Conservation (phyloP, 1,284 basidiomycete genomes). For the Leccinum pallidistipes region DNA sequence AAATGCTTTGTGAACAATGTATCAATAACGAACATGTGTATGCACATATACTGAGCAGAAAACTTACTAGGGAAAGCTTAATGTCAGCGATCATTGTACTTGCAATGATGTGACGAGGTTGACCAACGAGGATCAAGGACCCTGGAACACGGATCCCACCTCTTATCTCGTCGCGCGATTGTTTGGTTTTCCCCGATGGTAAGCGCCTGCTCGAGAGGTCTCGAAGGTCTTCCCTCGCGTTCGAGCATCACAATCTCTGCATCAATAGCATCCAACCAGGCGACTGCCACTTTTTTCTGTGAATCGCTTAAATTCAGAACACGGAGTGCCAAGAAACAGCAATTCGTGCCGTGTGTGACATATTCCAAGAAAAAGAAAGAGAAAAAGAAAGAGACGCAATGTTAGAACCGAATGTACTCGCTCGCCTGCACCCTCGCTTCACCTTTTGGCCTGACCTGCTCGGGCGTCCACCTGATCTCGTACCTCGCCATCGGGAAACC, state of each 20-base stretch:
- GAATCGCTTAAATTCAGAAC: constrained; percentile 21
- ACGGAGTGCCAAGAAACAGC: constrained; percentile 48
- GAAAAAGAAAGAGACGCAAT: no score
- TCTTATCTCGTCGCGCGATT: constrained; percentile 50
- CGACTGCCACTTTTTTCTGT: constrained; percentile 24
- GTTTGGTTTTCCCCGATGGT: constrained; percentile 48
- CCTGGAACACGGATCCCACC: constrained; percentile 40
- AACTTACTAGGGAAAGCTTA: no score
- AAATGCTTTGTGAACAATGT: no score
- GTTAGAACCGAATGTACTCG: not conserved
- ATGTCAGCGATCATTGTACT: no score
- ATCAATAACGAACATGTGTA: no score
- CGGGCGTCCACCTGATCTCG: no score
- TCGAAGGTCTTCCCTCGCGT: constrained; percentile 37
- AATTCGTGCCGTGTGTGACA: constrained; percentile 59
- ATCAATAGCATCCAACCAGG: constrained; percentile 34
- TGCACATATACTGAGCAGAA: no score
- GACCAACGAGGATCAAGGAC: no score
- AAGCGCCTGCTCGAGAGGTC: constrained; percentile 43
- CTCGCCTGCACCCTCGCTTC: not conserved
- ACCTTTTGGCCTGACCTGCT: no score
- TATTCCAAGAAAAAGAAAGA: constrained; percentile 32
- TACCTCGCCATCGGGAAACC: no score
- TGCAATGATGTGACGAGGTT: no score
- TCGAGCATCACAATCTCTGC: constrained; percentile 44